Evolutionary conservation across 805 yeast genomes (phyloP).

Genomic region (Ascoidea asiatica): DNA sequence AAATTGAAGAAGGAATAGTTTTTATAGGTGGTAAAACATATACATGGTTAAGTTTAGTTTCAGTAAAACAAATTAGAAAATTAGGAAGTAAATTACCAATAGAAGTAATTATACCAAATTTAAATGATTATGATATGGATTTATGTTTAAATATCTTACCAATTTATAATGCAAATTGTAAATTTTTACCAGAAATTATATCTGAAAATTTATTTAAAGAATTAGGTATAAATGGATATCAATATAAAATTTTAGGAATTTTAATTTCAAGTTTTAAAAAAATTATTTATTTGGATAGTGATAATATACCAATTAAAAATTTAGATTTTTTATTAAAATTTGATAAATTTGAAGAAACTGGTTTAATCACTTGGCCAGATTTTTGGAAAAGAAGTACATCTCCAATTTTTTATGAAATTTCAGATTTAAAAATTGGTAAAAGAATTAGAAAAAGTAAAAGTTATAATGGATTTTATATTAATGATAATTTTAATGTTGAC

Average conservation of each 20-base stretch:
- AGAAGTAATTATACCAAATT: slow-evolving; percentile 67
- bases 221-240: slow-evolving; percentile 49
- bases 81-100: slow-evolving; percentile 62
- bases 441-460: too few relatives aligned
- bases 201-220: slow-evolving; percentile 21
- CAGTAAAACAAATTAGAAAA: slow-evolving; percentile 51
- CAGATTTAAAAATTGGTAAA: slow-evolving; percentile 27
- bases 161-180: slow-evolving; percentile 48
- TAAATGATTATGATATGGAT: slow-evolving; percentile 57
- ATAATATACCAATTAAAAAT: slow-evolving; percentile 53
- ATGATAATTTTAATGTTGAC: too few relatives aligned
- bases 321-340: slow-evolving; percentile 40
- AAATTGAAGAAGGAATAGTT: too few relatives aligned
- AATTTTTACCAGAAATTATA: slow-evolving; percentile 38
- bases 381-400: slow-evolving; percentile 58
- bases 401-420: slow-evolving; percentile 44
- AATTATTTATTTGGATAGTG: slow-evolving; percentile 61
- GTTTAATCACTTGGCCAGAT: slow-evolving; percentile 54
- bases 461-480: too few relatives aligned
- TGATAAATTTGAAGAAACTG: slow-evolving; percentile 25
- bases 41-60: slow-evolving; percentile 55
- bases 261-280: slow-evolving; percentile 63
- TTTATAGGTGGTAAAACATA: slow-evolving; percentile 73
- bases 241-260: slow-evolving; percentile 56
- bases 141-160: slow-evolving; percentile 57